Conservation (phyloP, 306 rosid genomes). For the Rubus parviflorus region DNA sequence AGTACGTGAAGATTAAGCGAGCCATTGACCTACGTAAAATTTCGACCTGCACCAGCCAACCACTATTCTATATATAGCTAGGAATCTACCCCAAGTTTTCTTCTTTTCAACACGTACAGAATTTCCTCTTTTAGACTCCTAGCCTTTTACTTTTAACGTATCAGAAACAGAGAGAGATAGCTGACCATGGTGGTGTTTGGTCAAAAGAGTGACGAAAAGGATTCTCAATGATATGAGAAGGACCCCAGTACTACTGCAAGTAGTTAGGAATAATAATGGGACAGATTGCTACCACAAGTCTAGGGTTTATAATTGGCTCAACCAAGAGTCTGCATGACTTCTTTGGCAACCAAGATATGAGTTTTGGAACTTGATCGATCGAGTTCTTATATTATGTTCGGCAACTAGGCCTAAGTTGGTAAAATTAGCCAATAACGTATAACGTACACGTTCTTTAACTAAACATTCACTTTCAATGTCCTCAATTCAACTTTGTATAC, state of each 20-base stretch:
- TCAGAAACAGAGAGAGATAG: constrained; percentile 14
- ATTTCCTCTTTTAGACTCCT: neutral
- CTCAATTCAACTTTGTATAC: too few species aligned
- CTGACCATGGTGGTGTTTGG: constrained; percentile 21
- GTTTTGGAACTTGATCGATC: too few species aligned
- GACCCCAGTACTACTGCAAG: constrained; percentile 25
- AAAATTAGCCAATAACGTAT: too few species aligned
- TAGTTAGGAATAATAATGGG: constrained; percentile 24
- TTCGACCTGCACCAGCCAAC: constrained; percentile 23
- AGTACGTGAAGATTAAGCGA: constrained; percentile 9
- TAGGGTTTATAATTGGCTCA: neutral
- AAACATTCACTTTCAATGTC: too few species aligned
- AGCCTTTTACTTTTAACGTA: neutral
- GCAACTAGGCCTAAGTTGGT: too few species aligned
- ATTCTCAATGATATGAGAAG: constrained; percentile 30
- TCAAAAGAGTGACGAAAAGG: constrained; percentile 40
- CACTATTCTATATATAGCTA: constrained; percentile 6
- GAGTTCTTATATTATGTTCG: too few species aligned
- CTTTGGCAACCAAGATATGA: neutral
- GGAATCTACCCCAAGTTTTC: neutral
- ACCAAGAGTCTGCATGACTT: neutral
- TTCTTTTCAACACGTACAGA: neutral
- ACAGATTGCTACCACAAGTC: neutral
- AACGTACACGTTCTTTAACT: too few species aligned
- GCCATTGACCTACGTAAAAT: neutral